These are phyloP conservation scores for Cadophora gregata DNA, from an alignment of 2,329 filamentous ascomycete species.

Conservation along the genomic window DNA sequence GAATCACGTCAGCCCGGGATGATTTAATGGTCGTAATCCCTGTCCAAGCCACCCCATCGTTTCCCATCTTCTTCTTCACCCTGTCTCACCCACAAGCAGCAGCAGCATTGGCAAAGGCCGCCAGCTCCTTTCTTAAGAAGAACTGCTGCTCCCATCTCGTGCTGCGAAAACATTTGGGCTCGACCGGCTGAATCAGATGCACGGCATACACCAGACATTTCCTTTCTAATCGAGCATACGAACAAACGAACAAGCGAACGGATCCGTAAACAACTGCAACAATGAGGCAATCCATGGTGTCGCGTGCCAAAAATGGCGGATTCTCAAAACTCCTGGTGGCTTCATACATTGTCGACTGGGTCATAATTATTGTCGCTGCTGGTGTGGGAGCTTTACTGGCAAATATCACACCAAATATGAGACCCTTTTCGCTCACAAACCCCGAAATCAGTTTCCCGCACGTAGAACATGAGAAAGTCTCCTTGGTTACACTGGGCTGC, in stretches of 20 bases:
- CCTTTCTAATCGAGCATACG: background rate
- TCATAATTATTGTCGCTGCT: slow-evolving; percentile 66
- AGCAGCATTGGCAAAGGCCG: slow-evolving; percentile 6
- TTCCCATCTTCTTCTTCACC: background rate
- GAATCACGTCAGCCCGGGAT: background rate
- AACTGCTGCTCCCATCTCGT: background rate
- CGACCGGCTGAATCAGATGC: background rate
- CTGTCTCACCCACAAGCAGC: slow-evolving; percentile 2
- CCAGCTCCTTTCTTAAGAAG: background rate
- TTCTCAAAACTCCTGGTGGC: slow-evolving; percentile 52
- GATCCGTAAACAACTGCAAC: slow-evolving; percentile 9
- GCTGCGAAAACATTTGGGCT: slow-evolving; percentile 3
- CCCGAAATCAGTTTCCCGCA: slow-evolving; percentile 80
- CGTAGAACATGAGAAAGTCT: slow-evolving; percentile 73
- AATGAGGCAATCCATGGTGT: slow-evolving; percentile 27
- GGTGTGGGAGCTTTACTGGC: slow-evolving; percentile 65
- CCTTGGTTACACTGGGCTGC: slow-evolving; percentile 68
- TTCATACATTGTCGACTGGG: slow-evolving; percentile 78
- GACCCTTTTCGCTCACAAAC: slow-evolving; percentile 75
- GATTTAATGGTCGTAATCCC: background rate
- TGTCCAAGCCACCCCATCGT: background rate
- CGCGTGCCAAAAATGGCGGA: slow-evolving; percentile 31
- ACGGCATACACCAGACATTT: background rate
- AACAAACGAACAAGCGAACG: background rate
- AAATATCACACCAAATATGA: slow-evolving; percentile 66